Evolutionary conservation across 1,284 basidiomycete genomes (phyloP).

Genomic region (Agaricales sp.): DNA sequence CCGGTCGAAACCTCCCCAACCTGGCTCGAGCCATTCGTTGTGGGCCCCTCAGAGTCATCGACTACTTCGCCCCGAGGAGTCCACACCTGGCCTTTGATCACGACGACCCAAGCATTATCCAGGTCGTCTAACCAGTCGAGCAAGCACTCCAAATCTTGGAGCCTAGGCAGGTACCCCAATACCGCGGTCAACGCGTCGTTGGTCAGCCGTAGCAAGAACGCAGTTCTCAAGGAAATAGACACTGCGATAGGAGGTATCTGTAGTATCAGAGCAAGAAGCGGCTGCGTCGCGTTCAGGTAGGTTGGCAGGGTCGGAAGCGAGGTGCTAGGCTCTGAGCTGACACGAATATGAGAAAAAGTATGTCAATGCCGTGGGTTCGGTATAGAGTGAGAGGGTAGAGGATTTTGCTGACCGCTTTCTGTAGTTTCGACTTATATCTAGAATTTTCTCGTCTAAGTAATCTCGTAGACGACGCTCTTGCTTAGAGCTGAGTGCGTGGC

Average conservation of each 20-base stretch:
- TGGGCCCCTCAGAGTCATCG: constrained; percentile 33
- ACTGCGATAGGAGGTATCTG: constrained; percentile 64
- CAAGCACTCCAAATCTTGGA: constrained; percentile 16
- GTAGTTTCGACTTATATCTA: constrained; percentile 52
- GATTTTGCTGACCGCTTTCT: constrained; percentile 55
- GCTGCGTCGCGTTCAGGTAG: constrained; percentile 47
- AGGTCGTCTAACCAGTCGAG: constrained; percentile 59
- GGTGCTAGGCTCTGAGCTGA: constrained; percentile 42
- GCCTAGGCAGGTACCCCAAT: constrained; percentile 46
- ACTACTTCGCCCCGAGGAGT: constrained; percentile 36
- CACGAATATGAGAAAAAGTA: too few relatives aligned
- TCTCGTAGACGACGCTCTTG: constrained; percentile 58
- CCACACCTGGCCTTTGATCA: constrained; percentile 55
- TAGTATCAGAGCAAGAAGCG: constrained; percentile 47
- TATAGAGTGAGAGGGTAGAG: constrained; percentile 3
- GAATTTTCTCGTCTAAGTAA: constrained; percentile 52
- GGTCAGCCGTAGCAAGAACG: constrained; percentile 59
- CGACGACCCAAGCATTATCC: constrained; percentile 58
- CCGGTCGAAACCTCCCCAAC: constrained; percentile 15
- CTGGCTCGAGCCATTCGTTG: constrained; percentile 17
- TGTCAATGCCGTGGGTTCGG: too few relatives aligned
- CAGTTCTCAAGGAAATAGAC: constrained; percentile 51
- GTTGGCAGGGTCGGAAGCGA: constrained; percentile 38
- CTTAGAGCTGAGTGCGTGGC: constrained; percentile 24
- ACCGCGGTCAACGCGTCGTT: constrained; percentile 51